Evolutionary conservation across 2,329 filamentous ascomycete genomes (phyloP).

Genomic region (Elsinoe batatas): DNA sequence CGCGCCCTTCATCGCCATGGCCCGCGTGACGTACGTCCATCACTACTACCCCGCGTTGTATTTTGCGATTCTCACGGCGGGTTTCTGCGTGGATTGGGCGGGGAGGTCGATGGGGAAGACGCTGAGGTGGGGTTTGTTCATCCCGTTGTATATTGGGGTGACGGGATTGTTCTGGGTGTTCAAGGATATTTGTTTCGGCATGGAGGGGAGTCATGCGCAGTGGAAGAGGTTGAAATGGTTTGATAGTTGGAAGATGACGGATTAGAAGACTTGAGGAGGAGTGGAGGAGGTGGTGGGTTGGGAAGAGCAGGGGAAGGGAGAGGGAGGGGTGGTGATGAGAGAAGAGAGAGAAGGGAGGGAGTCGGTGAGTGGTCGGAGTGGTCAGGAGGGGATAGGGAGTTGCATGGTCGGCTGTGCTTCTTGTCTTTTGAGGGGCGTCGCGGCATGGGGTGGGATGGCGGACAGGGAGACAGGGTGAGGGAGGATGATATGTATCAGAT

Average conservation of each 20-base stretch:
- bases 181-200: constrained; percentile 91
- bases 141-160: constrained; percentile 59
- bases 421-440: background rate
- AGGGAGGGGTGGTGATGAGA: background rate
- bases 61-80: constrained; percentile 83
- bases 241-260: constrained; percentile 71
- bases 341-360: no score
- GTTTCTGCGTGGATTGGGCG: constrained; percentile 81
- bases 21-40: constrained; percentile 96
- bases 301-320: background rate
- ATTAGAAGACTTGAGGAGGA: constrained; percentile 32
- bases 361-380: no score
- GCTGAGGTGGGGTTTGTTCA: constrained; percentile 61
- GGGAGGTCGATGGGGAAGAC: constrained; percentile 55
- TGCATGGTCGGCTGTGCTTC: background rate
- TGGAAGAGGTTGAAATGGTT: constrained; percentile 96
- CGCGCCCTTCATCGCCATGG: constrained; percentile 92
- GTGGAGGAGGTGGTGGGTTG: background rate
- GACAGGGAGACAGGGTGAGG: background rate
- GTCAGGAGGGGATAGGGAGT: background rate
- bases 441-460: no score
- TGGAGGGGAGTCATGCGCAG: constrained; percentile 73
- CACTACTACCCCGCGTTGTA: constrained; percentile 98
- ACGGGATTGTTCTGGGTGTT: constrained; percentile 83
- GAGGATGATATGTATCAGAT: background rate